Percentiles rank a stretch among this genome's conserved stretches.
phyloP scores from a whole-genome alignment of 345 rosid species.

The Dipteronia dyeriana region DNA sequence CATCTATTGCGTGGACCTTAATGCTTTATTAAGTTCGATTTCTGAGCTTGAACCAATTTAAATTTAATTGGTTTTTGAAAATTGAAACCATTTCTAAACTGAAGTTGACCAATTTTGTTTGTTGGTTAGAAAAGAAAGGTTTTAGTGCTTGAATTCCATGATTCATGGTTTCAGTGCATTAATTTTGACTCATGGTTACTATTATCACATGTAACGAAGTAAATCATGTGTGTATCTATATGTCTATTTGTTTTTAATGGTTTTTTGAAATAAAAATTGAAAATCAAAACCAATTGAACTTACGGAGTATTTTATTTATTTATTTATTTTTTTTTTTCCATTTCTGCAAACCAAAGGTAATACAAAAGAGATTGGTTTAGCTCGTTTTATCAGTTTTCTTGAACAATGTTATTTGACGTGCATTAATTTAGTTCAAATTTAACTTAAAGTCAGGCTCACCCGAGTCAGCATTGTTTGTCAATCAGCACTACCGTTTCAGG shows the following conservation, averaged over 20 bases:
- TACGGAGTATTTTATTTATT: not conserved
- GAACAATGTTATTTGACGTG: not conserved
- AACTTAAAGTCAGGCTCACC: not conserved
- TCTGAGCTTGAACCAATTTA: constrained; percentile 5
- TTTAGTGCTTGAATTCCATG: not conserved
- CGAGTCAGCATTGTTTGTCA: not conserved
- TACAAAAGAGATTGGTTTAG: not conserved
- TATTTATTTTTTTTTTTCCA: not conserved
- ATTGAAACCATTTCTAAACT: not conserved
- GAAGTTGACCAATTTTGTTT: not conserved
- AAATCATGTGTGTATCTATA: not conserved
- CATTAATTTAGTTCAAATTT: not conserved
- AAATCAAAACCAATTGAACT: not conserved
- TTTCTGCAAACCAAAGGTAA: not conserved
- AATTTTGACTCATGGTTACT: not conserved
- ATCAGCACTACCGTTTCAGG: not conserved
- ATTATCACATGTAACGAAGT: too few relatives aligned
- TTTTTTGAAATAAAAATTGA: not conserved
- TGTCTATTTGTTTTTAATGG: not conserved
- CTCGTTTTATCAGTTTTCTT: not conserved
- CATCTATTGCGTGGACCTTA: not conserved
- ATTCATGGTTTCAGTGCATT: not conserved
- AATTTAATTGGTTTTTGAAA: not conserved
- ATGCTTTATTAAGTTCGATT: not conserved
- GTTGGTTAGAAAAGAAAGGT: not conserved